A percentile compares a stretch with the other conserved stretches of the same genome.
Conservation (phyloP, 176 grass and related monocot genomes). For the Chrysopogon serrulatus region DNA sequence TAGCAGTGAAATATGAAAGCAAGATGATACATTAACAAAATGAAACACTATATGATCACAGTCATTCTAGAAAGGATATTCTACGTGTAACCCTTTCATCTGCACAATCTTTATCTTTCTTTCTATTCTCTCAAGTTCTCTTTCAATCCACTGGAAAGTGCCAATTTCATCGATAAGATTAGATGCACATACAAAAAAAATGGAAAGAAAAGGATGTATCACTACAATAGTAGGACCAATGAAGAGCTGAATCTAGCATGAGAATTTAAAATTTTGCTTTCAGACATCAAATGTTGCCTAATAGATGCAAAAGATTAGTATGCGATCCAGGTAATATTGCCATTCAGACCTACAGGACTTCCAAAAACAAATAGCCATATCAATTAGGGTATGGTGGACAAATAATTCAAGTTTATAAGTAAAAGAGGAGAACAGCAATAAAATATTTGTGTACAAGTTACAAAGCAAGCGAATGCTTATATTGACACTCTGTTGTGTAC, state of each 20-base stretch:
- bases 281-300: not conserved
- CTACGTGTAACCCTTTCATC: conserved; percentile 55
- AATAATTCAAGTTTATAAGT: conserved; percentile 12
- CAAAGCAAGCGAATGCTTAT: not conserved
- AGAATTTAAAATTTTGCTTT: conserved; percentile 6
- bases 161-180: not conserved
- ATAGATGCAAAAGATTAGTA: conserved; percentile 15
- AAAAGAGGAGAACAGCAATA: conserved; percentile 2
- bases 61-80: conserved; percentile 79
- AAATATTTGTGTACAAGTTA: conserved; percentile 1
- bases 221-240: not conserved
- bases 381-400: not conserved
- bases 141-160: conserved; percentile 75
- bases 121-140: conserved; percentile 56
- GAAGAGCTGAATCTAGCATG: not conserved
- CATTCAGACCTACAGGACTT: not conserved
- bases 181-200: not conserved
- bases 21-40: not conserved
- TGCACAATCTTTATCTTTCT: conserved; percentile 46
- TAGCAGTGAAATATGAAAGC: conserved; percentile 1
- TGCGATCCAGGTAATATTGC: conserved; percentile 6
- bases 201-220: not conserved
- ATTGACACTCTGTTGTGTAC: not conserved
- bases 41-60: conserved; percentile 20
- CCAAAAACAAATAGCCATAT: not conserved